These are phyloP conservation scores for Aphanomyces cochlioides DNA, from an alignment of 352 stramenopile species.

Conservation along the genomic window DNA sequence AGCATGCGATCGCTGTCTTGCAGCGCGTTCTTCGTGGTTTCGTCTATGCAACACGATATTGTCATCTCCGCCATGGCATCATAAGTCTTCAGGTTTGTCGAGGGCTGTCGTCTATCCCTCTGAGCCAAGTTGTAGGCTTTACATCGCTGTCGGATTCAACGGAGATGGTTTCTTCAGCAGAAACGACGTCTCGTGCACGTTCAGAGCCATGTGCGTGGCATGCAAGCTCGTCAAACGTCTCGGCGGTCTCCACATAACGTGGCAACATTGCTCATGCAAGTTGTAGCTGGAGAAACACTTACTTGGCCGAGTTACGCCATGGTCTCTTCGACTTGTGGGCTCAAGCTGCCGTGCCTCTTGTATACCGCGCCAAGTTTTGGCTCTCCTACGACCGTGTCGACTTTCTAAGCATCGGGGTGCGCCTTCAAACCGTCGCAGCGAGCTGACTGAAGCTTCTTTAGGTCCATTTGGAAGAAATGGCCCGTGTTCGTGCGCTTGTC, in stretches of 20 bases:
- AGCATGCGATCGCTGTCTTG: constrained; percentile 20
- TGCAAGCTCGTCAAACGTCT: not conserved
- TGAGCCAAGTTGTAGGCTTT: no score
- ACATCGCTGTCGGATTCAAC: constrained; percentile 16
- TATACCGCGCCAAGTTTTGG: constrained; percentile 82
- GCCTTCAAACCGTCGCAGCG: not conserved
- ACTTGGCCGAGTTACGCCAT: constrained; percentile 46
- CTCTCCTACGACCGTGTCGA: constrained; percentile 64
- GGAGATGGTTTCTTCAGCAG: constrained; percentile 56
- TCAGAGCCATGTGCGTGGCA: constrained; percentile 59
- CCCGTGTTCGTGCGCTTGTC: constrained; percentile 8
- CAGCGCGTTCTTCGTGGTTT: not conserved
- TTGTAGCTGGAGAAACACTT: constrained; percentile 58
- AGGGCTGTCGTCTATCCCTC: no score
- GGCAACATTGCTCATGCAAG: not conserved
- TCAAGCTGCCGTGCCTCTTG: constrained; percentile 54
- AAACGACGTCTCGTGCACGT: constrained; percentile 57
- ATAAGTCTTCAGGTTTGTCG: constrained; percentile 1
- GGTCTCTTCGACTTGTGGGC: constrained; percentile 73
- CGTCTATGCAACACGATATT: constrained; percentile 2
- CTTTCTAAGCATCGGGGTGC: constrained; percentile 73
- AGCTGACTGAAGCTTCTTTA: not conserved
- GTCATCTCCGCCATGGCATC: constrained; percentile 4
- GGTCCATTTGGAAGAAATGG: constrained; percentile 20
- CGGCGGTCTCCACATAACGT: no score